Base-by-base conservation (phyloP, 441 rosid species). In the Corymbia citriodora region DNA sequence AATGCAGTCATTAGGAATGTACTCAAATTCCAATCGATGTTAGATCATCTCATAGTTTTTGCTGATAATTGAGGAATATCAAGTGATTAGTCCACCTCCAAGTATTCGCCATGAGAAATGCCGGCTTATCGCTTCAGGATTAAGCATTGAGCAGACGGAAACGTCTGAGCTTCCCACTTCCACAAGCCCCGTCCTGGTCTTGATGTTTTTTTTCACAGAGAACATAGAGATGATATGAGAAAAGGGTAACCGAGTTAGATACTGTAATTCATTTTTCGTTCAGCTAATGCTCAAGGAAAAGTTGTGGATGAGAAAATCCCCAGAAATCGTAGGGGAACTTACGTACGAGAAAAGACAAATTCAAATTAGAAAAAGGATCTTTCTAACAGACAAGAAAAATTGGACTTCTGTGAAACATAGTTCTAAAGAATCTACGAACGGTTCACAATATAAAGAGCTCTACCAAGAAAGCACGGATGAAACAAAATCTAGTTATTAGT, bases 31-130 rank as follows among this genome's bases (percentile, higher is more conserved):
- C 13, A 29, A 63, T n/a, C 18, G 72, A n/a, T 65, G 72, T 65
- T 14, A 7, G 72, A 65, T 65, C n/a, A 18, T n/a, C 0, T n/a
- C 0, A 65, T 65, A n/a, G 18, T 65, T 16, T 31, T 31, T 0
- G 74, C 0, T n/a, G 19, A n/a, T 65, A 52, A 54, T 81, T 31
- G 55, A 68, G 40, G 33, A 29, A 65, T 65, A n/a, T 36, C 50
- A 36, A 74, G 29, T 87, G 68, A 87, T 23, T 21, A 40, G 83
- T 74, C 83, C 29, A 74, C n/a, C 83, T 74, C 0, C 17, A 14
- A 40, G 83, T 1, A 17, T 74, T 40, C 16, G 27, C 17, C 31
- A 68, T 31, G 57, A 55, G 57, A 55, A 55, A 17, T 55, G 57
- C 57, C 23, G 1, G 18, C 21, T 55, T 18, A 18, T n/a, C 33